Conservation (phyloP, 106 monocot genomes). For the Acanthochlamys bracteata region DNA sequence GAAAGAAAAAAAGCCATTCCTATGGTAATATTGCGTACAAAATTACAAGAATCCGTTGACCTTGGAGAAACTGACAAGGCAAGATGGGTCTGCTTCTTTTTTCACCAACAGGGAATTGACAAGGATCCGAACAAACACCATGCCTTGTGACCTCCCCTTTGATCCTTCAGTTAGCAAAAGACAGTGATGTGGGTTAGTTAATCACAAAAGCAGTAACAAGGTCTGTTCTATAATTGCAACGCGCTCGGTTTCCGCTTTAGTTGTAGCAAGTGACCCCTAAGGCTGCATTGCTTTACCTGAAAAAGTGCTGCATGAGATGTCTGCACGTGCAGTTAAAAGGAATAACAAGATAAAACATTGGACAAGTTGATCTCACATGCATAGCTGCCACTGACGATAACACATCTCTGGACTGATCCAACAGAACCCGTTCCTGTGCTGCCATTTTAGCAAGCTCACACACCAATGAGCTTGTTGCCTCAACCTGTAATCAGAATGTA, state of each 20-base stretch:
- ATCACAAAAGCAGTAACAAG: neutral
- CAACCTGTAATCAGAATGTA: slow-evolving; percentile 33
- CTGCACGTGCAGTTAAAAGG: neutral
- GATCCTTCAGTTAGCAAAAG: slow-evolving; percentile 17
- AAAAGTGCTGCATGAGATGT: neutral
- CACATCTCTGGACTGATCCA: slow-evolving; percentile 68
- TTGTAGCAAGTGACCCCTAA: slow-evolving; percentile 36
- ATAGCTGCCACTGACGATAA: slow-evolving; percentile 62
- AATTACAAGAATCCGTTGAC: slow-evolving; percentile 8
- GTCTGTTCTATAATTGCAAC: slow-evolving; percentile 3
- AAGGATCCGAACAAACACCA: neutral
- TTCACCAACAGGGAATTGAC: neutral
- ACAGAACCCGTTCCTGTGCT: slow-evolving; percentile 37
- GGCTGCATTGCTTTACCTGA: slow-evolving; percentile 59
- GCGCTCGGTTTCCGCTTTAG: slow-evolving; percentile 10
- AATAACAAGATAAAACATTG: neutral
- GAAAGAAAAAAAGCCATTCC: slow-evolving; percentile 1
- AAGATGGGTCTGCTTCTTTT: neutral
- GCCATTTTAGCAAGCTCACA: slow-evolving; percentile 64
- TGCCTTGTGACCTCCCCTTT: slow-evolving; percentile 3
- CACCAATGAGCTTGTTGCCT: slow-evolving; percentile 41
- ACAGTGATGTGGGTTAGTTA: slow-evolving; percentile 11
- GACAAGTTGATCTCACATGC: slow-evolving; percentile 45
- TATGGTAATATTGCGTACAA: slow-evolving; percentile 10
- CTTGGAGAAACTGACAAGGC: neutral